These are phyloP conservation scores for Phytopythium oedochilum DNA, from an alignment of 352 stramenopile species.

Conservation along the genomic window DNA sequence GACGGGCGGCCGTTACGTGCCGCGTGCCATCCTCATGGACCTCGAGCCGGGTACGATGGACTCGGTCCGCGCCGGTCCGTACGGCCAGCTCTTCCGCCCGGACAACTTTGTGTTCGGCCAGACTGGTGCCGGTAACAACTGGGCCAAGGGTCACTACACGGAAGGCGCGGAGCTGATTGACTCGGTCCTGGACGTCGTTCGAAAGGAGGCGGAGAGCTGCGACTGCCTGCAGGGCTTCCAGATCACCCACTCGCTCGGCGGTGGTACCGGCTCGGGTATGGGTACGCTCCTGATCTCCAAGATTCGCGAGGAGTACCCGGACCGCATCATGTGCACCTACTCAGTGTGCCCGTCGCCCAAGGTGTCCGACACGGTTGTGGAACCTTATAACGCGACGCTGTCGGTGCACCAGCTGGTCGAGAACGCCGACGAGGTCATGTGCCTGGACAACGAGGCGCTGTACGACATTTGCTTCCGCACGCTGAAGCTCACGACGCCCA, in stretches of 20 bases:
- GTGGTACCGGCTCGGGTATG: conserved; percentile 98
- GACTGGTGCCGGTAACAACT: conserved; percentile 98
- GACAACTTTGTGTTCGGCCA: conserved; percentile 99
- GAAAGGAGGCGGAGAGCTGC: conserved; percentile 98
- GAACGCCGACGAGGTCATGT: conserved; percentile 99
- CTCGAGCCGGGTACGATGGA: conserved; percentile 99
- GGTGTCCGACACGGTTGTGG: conserved; percentile 98
- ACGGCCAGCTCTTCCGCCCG: conserved; percentile 97
- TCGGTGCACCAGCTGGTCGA: conserved; percentile 99
- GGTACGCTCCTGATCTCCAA: conserved; percentile 98
- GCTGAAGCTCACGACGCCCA: conserved; percentile 98
- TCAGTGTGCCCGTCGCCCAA: conserved; percentile 97
- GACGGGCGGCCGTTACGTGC: conserved; percentile 95
- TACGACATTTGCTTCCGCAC: conserved; percentile 99
- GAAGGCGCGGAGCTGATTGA: conserved; percentile 98
- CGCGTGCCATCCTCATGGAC: conserved; percentile 98
- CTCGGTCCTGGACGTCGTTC: conserved; percentile 97
- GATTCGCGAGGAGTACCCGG: conserved; percentile 98
- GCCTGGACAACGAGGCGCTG: conserved; percentile 99
- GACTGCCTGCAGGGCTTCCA: conserved; percentile 99
- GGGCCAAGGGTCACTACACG: conserved; percentile 99
- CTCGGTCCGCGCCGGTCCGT: conserved; percentile 94
- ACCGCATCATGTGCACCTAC: conserved; percentile 99
- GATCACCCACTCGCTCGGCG: conserved; percentile 99
- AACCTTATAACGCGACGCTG: conserved; percentile 99